A percentile compares a stretch with the other conserved stretches of the same genome.
Conservation (phyloP, 257 asterid species). For the Capsicum baccatum region DNA sequence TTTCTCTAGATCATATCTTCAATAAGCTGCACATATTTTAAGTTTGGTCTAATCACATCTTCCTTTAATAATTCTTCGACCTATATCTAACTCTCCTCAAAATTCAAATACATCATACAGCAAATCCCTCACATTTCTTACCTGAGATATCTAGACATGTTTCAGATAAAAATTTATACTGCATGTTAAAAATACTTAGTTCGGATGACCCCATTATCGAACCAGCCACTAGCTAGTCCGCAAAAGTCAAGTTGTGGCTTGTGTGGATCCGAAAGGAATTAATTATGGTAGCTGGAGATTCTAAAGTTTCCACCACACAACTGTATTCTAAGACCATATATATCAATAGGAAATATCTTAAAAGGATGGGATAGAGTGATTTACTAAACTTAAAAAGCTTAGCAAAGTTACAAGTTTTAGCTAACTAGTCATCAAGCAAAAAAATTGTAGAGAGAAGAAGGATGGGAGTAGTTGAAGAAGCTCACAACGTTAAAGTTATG, state of each 20-base stretch:
- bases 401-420: not conserved
- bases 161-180: too few species aligned
- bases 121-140: too few species aligned
- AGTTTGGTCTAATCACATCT: too few species aligned
- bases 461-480: slow-evolving; percentile 32
- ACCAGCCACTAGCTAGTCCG: not conserved
- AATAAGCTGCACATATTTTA: too few species aligned
- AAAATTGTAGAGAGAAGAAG: not conserved
- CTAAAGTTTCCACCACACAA: not conserved
- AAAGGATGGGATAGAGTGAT: not conserved
- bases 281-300: not conserved
- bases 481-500: slow-evolving; percentile 44
- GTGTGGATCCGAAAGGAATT: not conserved
- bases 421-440: not conserved
- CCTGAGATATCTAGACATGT: not conserved
- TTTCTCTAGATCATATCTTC: too few species aligned
- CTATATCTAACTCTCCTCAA: too few species aligned
- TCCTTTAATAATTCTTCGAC: too few species aligned
- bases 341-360: not conserved
- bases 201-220: not conserved
- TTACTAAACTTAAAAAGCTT: not conserved
- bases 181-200: too few species aligned
- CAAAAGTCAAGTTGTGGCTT: not conserved
- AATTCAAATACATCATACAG: too few species aligned
- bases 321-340: not conserved